Evolutionary conservation across 2,329 filamentous ascomycete species (phyloP).

Genomic region (Paecilomyces sp.): DNA sequence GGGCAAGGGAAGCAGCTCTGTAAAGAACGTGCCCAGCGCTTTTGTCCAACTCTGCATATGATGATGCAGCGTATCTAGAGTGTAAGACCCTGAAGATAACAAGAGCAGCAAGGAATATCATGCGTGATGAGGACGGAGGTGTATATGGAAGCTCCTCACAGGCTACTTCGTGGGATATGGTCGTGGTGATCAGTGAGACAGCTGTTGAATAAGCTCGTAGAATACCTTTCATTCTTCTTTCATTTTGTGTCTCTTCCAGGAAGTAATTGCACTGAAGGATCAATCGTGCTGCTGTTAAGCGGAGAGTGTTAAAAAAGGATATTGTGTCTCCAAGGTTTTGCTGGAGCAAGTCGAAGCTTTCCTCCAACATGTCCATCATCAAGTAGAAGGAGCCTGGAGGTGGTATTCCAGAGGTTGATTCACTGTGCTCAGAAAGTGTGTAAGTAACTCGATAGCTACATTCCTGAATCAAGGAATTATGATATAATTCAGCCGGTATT

Average conservation of each 20-base stretch:
- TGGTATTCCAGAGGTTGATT: neutral
- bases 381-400: neutral
- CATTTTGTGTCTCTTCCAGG: neutral
- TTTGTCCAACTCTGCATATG: neutral
- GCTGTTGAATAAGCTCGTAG: constrained; percentile 1
- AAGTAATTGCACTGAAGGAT: constrained; percentile 1
- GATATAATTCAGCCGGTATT: neutral
- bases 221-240: neutral
- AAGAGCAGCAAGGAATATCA: constrained; percentile 1
- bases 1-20: neutral
- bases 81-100: constrained; percentile 1
- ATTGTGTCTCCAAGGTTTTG: neutral
- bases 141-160: neutral
- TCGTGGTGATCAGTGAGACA: neutral
- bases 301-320: constrained; percentile 1
- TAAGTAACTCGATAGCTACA: neutral
- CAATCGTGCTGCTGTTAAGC: neutral
- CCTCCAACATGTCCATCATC: neutral
- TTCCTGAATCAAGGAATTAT: constrained; percentile 1
- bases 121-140: neutral
- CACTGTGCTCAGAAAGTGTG: neutral
- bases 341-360: neutral
- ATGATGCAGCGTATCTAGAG: neutral
- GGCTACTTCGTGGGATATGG: constrained; percentile 1
- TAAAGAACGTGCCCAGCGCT: neutral